Evolutionary conservation across 2,329 filamentous ascomycete genomes (phyloP), one percentile per base, ranked within the genome.

Genomic region (Xylaria sp.): DNA sequence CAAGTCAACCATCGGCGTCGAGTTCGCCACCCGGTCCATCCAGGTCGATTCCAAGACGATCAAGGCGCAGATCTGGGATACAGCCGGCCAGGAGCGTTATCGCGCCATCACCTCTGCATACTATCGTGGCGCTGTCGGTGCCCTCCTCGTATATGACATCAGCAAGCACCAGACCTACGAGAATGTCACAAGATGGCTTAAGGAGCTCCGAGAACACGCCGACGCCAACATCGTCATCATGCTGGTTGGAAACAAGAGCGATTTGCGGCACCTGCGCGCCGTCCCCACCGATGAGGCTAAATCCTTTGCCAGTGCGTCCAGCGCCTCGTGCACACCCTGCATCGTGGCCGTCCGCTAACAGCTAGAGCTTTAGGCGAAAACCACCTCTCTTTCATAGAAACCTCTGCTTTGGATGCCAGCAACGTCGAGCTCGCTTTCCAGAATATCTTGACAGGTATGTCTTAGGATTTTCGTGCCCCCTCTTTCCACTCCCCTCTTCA

Each of bases 41-140:
- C 95, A 98, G 84, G 96, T 99, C 79, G 96, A 99, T 84, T 92
- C 93, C 80, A 99, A 99, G 89, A 99, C 96, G 73, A 99, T 99
- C 90, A 99, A 99, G 88, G 96, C 96, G 77, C 96, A 99, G 87
- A 99, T 99, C 79, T 99, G 97, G 96, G 96, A 99, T 86, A 99
- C 96, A 68, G 96, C 96, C 75, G 96, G 96, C 75, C 96, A 99
- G 86, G 96, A 99, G 85, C 92, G 96, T 82, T 99, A 98, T 87
- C 93, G 97, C 81, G 96, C 96, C 81, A 99, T 99, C 82, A 99
- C 96, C 76, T 97, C 96, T 69, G 96, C 96, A 75, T 99, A 99
- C 87, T 99, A 99, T 85, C 92, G 96, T 78, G 97, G 96, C 78
- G 97, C 96, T 64, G 96, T 99, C 66, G 96, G 96, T 77, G 96